Evolutionary conservation across 1,284 basidiomycete species (phyloP).

Genomic region (Ustilago esculenta): DNA sequence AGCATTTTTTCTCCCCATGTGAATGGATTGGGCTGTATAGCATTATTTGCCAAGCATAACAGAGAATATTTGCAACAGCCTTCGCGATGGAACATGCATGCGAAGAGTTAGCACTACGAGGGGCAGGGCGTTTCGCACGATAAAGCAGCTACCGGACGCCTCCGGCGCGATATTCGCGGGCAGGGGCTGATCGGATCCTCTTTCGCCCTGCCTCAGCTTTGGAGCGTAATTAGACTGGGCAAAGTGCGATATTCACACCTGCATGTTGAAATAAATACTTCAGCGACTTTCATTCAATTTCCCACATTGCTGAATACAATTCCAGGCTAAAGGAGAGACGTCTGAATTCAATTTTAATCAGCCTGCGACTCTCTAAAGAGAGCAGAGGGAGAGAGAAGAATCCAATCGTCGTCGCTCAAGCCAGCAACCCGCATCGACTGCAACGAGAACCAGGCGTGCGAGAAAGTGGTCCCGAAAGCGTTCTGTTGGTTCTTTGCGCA

Average conservation of each 20-base stretch:
- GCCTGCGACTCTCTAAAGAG: conserved; percentile 3
- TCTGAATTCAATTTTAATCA: conserved; percentile 12
- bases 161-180: conserved; percentile 5
- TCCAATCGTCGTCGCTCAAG: conserved; percentile 17
- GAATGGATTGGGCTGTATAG: background rate
- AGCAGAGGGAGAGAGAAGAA: conserved; percentile 10
- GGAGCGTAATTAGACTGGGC: too few relatives aligned
- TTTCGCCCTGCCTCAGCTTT: background rate
- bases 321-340: too few relatives aligned
- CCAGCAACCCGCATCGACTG: conserved; percentile 1
- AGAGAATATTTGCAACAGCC: background rate
- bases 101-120: too few relatives aligned
- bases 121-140: conserved; percentile 35
- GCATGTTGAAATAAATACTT: too few relatives aligned
- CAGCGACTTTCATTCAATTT: background rate
- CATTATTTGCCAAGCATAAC: too few relatives aligned
- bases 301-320: too few relatives aligned
- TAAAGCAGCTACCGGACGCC: conserved; percentile 13
- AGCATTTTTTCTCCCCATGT: background rate
- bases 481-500: conserved; percentile 12
- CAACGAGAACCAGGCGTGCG: conserved; percentile 31
- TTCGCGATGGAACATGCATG: too few relatives aligned
- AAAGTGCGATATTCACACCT: too few relatives aligned
- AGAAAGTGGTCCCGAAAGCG: conserved; percentile 6
- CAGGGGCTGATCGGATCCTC: conserved; percentile 27